Evolutionary conservation across 2,329 filamentous ascomycete genomes (phyloP), one percentile per base, ranked within the genome.

Genomic region (Colletotrichum sojae): DNA sequence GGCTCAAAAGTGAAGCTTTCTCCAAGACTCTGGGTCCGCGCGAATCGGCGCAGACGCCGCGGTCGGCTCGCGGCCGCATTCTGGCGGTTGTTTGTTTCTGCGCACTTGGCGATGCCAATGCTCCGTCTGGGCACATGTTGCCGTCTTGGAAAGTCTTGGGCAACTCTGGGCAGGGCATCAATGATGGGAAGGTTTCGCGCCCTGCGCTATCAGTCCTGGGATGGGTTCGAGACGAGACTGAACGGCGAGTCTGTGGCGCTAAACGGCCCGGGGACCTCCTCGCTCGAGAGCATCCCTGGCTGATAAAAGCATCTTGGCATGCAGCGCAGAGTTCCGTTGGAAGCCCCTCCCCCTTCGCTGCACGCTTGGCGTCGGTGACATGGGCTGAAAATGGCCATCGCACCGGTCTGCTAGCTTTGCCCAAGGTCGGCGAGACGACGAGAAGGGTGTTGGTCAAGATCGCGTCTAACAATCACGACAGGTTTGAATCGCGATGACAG

Each of bases 141-240:
- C 67, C 67, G 67, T 52, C 67, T 69, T 69, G 67, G 67, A 46
- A 48, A 56, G 51, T 57, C 56, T 67, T 67, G 62, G 66, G 27
- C 31, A 13, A 16, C 13, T 16, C 16, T 43, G 40, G 18, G 48
- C 27, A 52, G 18, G 15, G 46, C 10, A 40, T 43, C 22, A 16
- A 45, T 16, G 20, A 36, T 36, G 31, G 31, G 27, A 10, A 43
- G 40, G 10, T 15, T 6, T 43, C 6, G 40, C 40, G 40, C 40
- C 40, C 40, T 43, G 10, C 12, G 40, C 20, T 40, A 58, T 31
- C 45, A 18, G 36, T 45, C 16, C 39, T n/a, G n/a, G n/a, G n/a
- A n/a, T n/a, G n/a, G n/a, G 16, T n/a, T n/a, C 8, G 31, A 20
- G n/a, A n/a, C 8, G 31, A 36, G 31, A 8, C 8, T 36, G 8